Base-by-base conservation (phyloP, 1,284 basidiomycete species). In the Kwoniella shivajii region DNA sequence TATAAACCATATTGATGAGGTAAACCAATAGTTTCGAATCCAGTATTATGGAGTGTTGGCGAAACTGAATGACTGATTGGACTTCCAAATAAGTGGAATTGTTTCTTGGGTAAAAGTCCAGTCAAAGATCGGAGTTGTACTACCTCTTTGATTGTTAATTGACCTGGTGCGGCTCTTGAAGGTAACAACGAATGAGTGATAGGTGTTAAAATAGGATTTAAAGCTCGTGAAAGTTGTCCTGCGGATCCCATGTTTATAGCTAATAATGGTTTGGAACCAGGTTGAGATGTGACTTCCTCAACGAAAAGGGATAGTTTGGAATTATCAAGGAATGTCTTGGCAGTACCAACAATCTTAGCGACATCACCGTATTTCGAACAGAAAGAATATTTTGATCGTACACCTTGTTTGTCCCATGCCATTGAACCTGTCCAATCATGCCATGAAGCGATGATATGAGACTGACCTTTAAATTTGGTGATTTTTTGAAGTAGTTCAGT, bases 191-290 rank as follows among this genome's bases (percentile, higher is more conserved):
- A 85, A 76, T 99, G 95, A 0, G 93, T 92, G 41, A 98, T 85
- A 3, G 95, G 94, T 42, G 87, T 92, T 60, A 99, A 85, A 4
- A 88, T 88, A 3, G 83, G 79, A 77, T 96, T 97, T 55, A 96
- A 80, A 54, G 97, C 85, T 20, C 96, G 84, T 7, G 92, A 92
- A 65, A 97, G 83, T 77, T 97, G 93, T 5, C 96, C 96, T 34
- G 85, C 83, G 7, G 83, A 73, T 20, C 93, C 92, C 87, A 96
- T 95, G 78, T 98, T 98, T 81, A 98, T 88, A 2, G 92, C 92
- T 57, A 99, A 85, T 62, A 98, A 82, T 1, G 93, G 93, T 73
- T 88, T 91, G 44, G 82, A 77, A 29, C 78, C 77, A 1, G 81
- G 77, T 13, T 77, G 53, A 6, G 58, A 57, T 26, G 59, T 51